Percentiles rank a stretch among this genome's conserved stretches.
Evolutionary conservation across 129 eudicot genomes (phyloP).

Genomic region (Ambrosia artemisiifolia): DNA sequence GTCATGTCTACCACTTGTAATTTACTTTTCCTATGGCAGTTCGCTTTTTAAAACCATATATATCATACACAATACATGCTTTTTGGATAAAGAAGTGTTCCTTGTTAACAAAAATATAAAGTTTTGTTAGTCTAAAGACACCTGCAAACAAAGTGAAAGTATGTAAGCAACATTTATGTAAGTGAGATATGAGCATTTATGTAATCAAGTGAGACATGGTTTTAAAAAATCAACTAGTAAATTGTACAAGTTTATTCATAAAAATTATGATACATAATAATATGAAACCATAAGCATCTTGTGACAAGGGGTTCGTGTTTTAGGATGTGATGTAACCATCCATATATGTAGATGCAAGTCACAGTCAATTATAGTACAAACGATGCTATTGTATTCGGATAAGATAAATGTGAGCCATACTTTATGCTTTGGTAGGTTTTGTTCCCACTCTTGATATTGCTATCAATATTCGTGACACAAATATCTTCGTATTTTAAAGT

Average conservation of each 20-base stretch:
- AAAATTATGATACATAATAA: not conserved
- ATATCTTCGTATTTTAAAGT: not conserved
- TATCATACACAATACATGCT: too few species aligned
- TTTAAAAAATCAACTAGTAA: not conserved
- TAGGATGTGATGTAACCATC: conserved; percentile 4
- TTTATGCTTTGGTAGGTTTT: not conserved
- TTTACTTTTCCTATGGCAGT: too few species aligned
- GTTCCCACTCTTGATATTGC: conserved; percentile 13
- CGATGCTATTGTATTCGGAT: not conserved
- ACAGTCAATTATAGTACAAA: not conserved
- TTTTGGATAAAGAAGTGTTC: too few species aligned
- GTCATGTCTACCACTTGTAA: too few species aligned
- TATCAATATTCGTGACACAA: conserved; percentile 11
- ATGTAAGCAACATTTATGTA: not conserved
- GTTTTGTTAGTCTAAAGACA: too few species aligned
- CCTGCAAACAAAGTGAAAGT: too few species aligned
- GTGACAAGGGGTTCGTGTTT: not conserved
- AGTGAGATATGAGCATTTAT: not conserved
- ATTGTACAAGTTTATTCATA: not conserved
- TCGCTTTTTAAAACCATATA: too few species aligned
- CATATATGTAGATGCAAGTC: not conserved
- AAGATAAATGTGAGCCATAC: conserved; percentile 2
- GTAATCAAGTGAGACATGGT: not conserved
- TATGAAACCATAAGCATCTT: conserved; percentile 6
- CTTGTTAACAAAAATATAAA: too few species aligned